phyloP scores from a whole-genome alignment of 805 yeast species.

The Nakazawaea sp. region DNA sequence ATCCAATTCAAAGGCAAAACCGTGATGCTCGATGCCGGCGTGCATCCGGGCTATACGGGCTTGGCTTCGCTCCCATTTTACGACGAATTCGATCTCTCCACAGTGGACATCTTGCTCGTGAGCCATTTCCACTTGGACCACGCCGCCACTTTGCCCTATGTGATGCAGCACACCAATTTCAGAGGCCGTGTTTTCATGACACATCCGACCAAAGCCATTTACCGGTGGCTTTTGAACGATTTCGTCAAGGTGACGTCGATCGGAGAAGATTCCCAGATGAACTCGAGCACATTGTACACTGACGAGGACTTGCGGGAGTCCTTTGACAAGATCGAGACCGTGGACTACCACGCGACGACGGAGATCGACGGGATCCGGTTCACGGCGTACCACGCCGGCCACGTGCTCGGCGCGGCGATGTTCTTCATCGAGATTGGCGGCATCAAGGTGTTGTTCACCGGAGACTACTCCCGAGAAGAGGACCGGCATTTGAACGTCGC shows the following conservation, averaged over 20 bases:
- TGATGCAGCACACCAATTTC: constrained; percentile 94
- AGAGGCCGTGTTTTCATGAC: constrained; percentile 98
- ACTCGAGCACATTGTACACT: constrained; percentile 59
- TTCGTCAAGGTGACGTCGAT: constrained; percentile 83
- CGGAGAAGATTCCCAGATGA: constrained; percentile 36
- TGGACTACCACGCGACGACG: constrained; percentile 92
- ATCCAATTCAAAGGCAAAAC: constrained; percentile 90
- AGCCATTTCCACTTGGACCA: constrained; percentile 97
- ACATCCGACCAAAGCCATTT: constrained; percentile 97
- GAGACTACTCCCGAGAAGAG: constrained; percentile 94
- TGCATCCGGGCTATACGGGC: constrained; percentile 93
- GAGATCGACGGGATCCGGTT: constrained; percentile 92
- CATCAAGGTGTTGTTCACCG: constrained; percentile 81
- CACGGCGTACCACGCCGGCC: constrained; percentile 99
- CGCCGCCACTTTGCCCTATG: constrained; percentile 96
- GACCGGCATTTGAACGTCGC: constrained; percentile 94
- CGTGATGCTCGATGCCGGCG: constrained; percentile 96
- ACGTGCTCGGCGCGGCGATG: constrained; percentile 98
- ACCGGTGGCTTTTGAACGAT: constrained; percentile 91
- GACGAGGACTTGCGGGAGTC: constrained; percentile 87
- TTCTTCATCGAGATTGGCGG: constrained; percentile 94
- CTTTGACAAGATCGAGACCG: constrained; percentile 85
- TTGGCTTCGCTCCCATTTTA: constrained; percentile 88
- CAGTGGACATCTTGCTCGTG: constrained; percentile 77
- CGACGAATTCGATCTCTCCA: constrained; percentile 88